Evolutionary conservation across 768 basidiomycete species (phyloP).

Genomic region (Sporobolomyces roseus): DNA sequence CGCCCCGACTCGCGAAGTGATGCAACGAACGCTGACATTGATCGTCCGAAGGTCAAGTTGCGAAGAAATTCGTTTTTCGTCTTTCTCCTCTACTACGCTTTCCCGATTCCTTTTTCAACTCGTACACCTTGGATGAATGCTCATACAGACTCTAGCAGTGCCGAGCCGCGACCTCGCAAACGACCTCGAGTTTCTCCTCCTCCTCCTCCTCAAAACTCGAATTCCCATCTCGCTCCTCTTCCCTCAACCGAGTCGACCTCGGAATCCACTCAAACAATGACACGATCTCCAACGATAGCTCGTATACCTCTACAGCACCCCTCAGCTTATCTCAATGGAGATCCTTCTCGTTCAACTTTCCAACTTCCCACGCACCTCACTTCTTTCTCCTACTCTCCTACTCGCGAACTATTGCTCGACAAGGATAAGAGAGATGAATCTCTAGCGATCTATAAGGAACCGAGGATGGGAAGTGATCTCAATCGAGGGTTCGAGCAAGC

Average conservation of each 20-base stretch:
- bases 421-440: slow-evolving; percentile 23
- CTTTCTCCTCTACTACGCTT: too few relatives aligned
- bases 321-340: slow-evolving; percentile 10
- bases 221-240: too few relatives aligned
- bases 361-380: slow-evolving; percentile 39
- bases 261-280: neutral
- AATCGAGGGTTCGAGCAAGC: slow-evolving; percentile 69
- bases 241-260: too few relatives aligned
- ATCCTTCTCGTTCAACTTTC: slow-evolving; percentile 24
- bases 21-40: too few relatives aligned
- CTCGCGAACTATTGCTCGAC: slow-evolving; percentile 40
- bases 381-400: slow-evolving; percentile 44
- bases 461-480: slow-evolving; percentile 52
- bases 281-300: slow-evolving; percentile 25
- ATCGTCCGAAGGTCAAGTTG: too few relatives aligned
- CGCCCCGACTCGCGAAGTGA: too few relatives aligned
- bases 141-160: too few relatives aligned
- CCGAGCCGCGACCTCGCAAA: too few relatives aligned
- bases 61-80: too few relatives aligned
- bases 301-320: slow-evolving; percentile 21
- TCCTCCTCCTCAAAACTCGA: too few relatives aligned
- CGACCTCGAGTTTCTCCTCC: neutral
- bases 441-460: slow-evolving; percentile 35
- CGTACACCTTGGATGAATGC: too few relatives aligned
- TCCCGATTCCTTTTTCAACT: too few relatives aligned